Conservation (phyloP, 805 yeast genomes). For the Zygosaccharomyces siamensis region DNA sequence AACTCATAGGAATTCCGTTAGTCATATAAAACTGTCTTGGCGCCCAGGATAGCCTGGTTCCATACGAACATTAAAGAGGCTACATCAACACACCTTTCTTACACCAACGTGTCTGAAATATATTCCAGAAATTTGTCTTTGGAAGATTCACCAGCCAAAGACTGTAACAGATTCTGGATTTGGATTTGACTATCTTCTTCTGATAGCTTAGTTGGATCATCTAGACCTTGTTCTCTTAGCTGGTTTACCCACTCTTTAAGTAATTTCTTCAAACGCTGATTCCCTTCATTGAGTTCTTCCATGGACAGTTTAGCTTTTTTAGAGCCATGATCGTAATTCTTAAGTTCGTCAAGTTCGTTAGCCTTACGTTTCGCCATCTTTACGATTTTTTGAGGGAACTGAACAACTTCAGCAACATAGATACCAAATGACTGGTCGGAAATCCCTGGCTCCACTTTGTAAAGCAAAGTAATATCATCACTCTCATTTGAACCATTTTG, state of each 20-base stretch:
- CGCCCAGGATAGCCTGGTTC: too few species aligned
- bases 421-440: conserved; percentile 96
- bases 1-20: background rate
- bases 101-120: conserved; percentile 20
- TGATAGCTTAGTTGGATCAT: conserved; percentile 24
- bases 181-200: conserved; percentile 35
- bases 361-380: conserved; percentile 96
- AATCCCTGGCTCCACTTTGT: conserved; percentile 94
- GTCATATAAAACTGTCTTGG: background rate
- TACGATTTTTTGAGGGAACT: conserved; percentile 85
- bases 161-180: conserved; percentile 21
- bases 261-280: conserved; percentile 43
- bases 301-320: conserved; percentile 48
- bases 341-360: conserved; percentile 67
- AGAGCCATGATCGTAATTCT: conserved; percentile 38
- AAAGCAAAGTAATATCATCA: conserved; percentile 77
- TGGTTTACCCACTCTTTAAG: conserved; percentile 51
- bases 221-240: conserved; percentile 34
- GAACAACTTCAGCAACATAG: conserved; percentile 93
- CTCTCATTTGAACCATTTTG: conserved; percentile 30
- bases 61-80: too few species aligned
- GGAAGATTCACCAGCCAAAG: conserved; percentile 15
- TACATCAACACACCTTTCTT: background rate
- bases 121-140: conserved; percentile 19
- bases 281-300: conserved; percentile 48